Percentiles rank a stretch among this genome's conserved stretches.
These are phyloP conservation scores for Leucosporidium yakuticum DNA, from an alignment of 768 basidiomycete genomes.

Conservation along the genomic window DNA sequence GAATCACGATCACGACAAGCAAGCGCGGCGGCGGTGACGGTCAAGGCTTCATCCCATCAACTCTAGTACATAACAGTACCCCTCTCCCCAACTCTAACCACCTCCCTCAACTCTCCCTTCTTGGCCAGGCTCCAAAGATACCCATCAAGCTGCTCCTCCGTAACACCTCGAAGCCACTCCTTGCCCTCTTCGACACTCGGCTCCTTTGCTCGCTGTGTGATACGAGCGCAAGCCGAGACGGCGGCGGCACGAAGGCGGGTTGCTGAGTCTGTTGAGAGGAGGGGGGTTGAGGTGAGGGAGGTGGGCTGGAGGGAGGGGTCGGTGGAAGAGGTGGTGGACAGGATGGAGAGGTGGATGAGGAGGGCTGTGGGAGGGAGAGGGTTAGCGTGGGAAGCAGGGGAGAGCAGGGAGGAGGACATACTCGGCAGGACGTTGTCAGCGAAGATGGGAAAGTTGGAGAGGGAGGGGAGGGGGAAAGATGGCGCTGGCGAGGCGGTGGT, in stretches of 20 bases:
- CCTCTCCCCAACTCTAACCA: conserved; percentile 15
- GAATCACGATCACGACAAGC: too few species aligned
- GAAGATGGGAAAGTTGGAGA: conserved; percentile 19
- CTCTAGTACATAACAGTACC: conserved; percentile 21
- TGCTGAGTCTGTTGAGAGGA: neutral
- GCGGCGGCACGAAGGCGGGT: conserved; percentile 17
- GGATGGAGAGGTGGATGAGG: conserved; percentile 42
- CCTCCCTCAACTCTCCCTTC: neutral
- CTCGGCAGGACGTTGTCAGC: conserved; percentile 48
- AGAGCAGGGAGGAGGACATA: conserved; percentile 46
- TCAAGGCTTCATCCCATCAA: too few species aligned
- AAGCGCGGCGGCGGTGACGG: too few species aligned
- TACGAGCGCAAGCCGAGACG: neutral
- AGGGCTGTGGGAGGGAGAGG: conserved; percentile 50
- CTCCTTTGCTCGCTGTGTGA: conserved; percentile 6
- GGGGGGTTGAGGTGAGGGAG: conserved; percentile 3
- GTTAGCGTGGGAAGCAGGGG: conserved; percentile 50
- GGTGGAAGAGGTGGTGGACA: neutral
- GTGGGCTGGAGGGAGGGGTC: conserved; percentile 8
- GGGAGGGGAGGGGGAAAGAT: conserved; percentile 54
- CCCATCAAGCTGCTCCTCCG: conserved; percentile 14
- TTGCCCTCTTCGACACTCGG: neutral
- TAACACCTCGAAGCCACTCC: conserved; percentile 1
- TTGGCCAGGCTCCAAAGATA: conserved; percentile 13
- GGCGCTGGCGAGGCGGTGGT: conserved; percentile 41